Base-by-base conservation (phyloP, 1,139 yeast species). In the Arxiozyma slooffiae region DNA sequence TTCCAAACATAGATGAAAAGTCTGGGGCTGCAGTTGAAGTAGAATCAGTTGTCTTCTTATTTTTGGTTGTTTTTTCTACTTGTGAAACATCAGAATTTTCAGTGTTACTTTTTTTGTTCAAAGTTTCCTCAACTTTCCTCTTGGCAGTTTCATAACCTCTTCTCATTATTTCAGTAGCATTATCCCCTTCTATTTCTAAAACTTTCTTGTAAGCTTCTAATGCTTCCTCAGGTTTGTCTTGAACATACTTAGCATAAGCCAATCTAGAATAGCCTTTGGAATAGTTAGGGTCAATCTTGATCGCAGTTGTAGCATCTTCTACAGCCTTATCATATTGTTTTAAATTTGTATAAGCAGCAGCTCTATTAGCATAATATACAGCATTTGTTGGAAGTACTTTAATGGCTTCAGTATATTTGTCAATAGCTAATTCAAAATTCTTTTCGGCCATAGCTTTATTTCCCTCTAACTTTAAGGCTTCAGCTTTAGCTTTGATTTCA, bases 241-340 rank as follows among this genome's bases (percentile, higher is more conserved):
- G 75, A 23, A 96, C 95, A 67, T 84, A 90, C 63, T 83, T 80
- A 6, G 98, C 97, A 60, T 90, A 81, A 2, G 97, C 99, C 59
- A 92, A 75, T 69, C 99, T 82, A 11, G 97, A 87, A 75, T 89
- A 92, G 11, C 96, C 97, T 73, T 90, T 90, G 44, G 96, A 80
- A 62, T 88, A 92, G 18, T 72, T 63, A 47, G 96, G 85, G 66
- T 92, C 89, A 52, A 83, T 73, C 55, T 78, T 77, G 53, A 88
- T 81, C 42, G 98, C 96, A 53, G 74, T 72, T 63, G 82, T 77
- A 36, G 98, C 96, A 67, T 92, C 99, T 44, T 71, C 73, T 45
- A 85, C 79, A 1, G 99, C 98, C 57, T 78, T 73, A 18, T 79
- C 84, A 63, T 86, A 92, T 55, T 87, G 75, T 54, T 81, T 77